Percentiles rank a stretch among this genome's conserved stretches.
Evolutionary conservation across 768 basidiomycete species (phyloP).

Genomic region (Naematelia encephala): DNA sequence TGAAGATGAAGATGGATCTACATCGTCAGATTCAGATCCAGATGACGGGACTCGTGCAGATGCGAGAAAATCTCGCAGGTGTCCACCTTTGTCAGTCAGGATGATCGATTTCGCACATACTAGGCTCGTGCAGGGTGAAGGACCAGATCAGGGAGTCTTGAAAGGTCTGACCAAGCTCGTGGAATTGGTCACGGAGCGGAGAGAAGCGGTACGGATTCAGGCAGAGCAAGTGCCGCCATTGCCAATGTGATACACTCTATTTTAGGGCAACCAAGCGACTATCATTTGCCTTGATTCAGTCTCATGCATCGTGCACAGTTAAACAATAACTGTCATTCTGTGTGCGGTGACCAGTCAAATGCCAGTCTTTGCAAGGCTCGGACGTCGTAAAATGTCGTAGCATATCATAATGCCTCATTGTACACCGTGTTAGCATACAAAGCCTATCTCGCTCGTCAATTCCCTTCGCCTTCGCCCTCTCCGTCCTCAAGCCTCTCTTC

Average conservation of each 20-base stretch:
- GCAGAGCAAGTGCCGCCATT: background rate
- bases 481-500: background rate
- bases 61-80: conserved; percentile 34
- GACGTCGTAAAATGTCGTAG: background rate
- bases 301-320: background rate
- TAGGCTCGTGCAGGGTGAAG: conserved; percentile 62
- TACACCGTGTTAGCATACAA: background rate
- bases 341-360: background rate
- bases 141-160: conserved; percentile 75
- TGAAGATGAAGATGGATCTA: conserved; percentile 38
- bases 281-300: background rate
- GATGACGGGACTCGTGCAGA: conserved; percentile 31
- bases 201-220: background rate
- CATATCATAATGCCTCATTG: background rate
- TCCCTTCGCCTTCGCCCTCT: background rate
- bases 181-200: conserved; percentile 60
- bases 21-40: conserved; percentile 33
- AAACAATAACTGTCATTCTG: background rate
- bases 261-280: background rate
- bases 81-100: conserved; percentile 63
- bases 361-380: background rate
- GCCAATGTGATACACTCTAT: background rate
- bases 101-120: conserved; percentile 97
- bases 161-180: conserved; percentile 68
- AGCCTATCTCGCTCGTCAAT: background rate